Evolutionary conservation across 148 eudicot genomes (phyloP), one percentile per base, ranked within the genome.

Genomic region (Heliosperma pusillum): DNA sequence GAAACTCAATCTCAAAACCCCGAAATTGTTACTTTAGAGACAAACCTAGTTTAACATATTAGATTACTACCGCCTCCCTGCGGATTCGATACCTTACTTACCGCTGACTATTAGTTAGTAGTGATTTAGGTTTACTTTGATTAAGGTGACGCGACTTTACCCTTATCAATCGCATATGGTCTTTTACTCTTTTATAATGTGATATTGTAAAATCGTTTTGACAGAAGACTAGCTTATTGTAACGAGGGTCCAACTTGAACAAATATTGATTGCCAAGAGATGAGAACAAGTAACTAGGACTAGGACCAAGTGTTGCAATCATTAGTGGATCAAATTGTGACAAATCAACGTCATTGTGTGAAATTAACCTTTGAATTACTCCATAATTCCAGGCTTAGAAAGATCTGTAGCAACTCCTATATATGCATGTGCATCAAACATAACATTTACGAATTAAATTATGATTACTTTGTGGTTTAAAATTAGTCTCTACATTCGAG

Each of bases 401-500:
- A 56, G 52, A 66, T 66, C 58, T 66, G 72, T 44, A 74, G 27
- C 71, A 76, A 71, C 71, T 56, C 52, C 19, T 79, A 80, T 76
- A 12, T 79, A 80, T 76, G 69, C 73, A 76, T 67, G 74, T 66
- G 77, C 73, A 71, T 70, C 66, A 76, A 76, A 77, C 26, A 80
- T 58, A 61, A 66, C 69, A 72, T 67, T 71, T 33, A 11, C 21
- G 33, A 44, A 22, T 26, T 44, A 69, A 70, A 70, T 70, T 74
- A 74, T 70, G 70, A 80, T 75, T 81, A 72, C 29, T 53, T 73
- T 47, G 62, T 67, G 77, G 69, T 76, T 72, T 72, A 66, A 66
- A 71, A 76, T 76, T 65, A 72, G 76, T 77, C 80, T 82, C 84
- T 77, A 30, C 57, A 70, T 78, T 74, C 84, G 77, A 82, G 84